Evolutionary conservation across 768 basidiomycete species (phyloP), one percentile per base, ranked within the genome.

Genomic region (Cystobasidium ongulense): DNA sequence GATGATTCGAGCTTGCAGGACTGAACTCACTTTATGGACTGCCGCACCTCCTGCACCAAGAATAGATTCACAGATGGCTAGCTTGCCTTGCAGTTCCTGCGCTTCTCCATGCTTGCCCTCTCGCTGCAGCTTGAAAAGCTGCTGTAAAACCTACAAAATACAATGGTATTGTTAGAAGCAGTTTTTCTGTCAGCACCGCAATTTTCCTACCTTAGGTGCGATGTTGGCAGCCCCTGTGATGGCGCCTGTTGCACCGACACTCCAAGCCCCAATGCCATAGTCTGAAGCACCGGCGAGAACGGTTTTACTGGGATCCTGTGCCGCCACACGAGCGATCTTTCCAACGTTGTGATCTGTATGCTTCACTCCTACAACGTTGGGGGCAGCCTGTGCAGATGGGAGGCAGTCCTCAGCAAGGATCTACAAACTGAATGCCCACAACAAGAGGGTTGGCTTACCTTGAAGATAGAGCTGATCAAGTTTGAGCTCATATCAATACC

Each of bases 311-410:
- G 63, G 35, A 23, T 43, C 17, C 38, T 36, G 63, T 27, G 35
- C 36, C 18, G 17, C 36, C 3, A 43, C 63, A 15, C 63, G 31
- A 36, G 63, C 63, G 27, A 64, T 38, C 38, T 64, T 64, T 38
- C 63, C 63, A 21, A 64, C 63, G 23, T 43, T 64, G 63, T 64
- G 63, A 64, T 64, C 63, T 13, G 63, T 64, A 38, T 38, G 41
- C 25, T 64, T 64, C 13, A 38, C 35, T 25, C 36, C 35, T 7
- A 64, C 38, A 15, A 64, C 23, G 23, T 64, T 64, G 13, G 63
- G 63, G 2, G 57, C 57, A 17, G 57, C 33, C 57, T 59, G 21
- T 27, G 2, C 15, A 31, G 3, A 29, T 5, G 11, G 29, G 21
- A 29, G 57, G 4, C 13, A 27, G 43, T 13, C n/a, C 13, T 13